phyloP scores from a whole-genome alignment of 202 grass and related monocot genomes.

The Setaria viridis region DNA sequence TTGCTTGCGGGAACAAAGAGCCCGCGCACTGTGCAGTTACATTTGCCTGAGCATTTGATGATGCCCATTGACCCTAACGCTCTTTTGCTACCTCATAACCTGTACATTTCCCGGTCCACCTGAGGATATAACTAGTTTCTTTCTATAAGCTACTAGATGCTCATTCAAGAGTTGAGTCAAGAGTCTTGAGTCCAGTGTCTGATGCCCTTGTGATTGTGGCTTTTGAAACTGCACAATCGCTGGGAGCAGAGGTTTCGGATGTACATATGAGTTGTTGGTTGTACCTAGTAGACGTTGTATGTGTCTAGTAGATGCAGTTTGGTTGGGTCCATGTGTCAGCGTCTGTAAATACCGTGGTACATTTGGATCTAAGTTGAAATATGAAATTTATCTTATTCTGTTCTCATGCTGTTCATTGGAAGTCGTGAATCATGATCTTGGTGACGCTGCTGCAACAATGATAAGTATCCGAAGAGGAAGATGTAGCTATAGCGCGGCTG shows the following conservation, averaged over 20 bases:
- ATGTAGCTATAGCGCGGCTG: not conserved
- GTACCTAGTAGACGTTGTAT: constrained; percentile 46
- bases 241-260: constrained; percentile 52
- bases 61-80: constrained; percentile 45
- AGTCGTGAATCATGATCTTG: not conserved
- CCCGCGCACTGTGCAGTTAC: constrained; percentile 60
- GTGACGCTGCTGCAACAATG: not conserved
- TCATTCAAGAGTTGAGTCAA: constrained; percentile 5
- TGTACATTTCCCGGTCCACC: constrained; percentile 45
- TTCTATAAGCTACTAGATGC: constrained; percentile 39
- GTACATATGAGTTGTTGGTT: constrained; percentile 55
- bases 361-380: constrained; percentile 47
- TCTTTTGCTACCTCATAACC: constrained; percentile 38
- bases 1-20: constrained; percentile 73
- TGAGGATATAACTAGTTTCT: constrained; percentile 48
- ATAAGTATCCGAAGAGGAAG: not conserved
- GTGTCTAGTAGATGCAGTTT: constrained; percentile 35
- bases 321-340: constrained; percentile 21
- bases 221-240: constrained; percentile 57
- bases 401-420: not conserved
- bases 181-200: not conserved
- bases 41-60: constrained; percentile 61
- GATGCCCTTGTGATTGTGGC: constrained; percentile 51
- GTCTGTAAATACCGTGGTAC: constrained; percentile 52
- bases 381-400: constrained; percentile 34